phyloP scores from a whole-genome alignment of 495 filamentous ascomycete species.

The Neurospora sp. region DNA sequence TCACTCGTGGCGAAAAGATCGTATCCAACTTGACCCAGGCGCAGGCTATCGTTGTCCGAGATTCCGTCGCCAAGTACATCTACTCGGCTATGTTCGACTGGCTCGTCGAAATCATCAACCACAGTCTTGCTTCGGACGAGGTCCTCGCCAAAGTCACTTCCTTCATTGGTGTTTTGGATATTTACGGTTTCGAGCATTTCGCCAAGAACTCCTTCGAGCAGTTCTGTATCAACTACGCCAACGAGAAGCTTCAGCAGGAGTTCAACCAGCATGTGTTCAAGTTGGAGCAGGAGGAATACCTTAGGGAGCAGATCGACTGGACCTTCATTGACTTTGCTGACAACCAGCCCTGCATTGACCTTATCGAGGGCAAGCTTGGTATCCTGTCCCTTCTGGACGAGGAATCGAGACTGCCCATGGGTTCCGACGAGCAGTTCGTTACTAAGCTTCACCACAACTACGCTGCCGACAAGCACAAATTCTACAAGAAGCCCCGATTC shows the following conservation, averaged over 20 bases:
- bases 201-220: conserved; percentile 99
- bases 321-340: conserved; percentile 99
- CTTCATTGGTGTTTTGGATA: conserved; percentile 99
- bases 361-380: conserved; percentile 95
- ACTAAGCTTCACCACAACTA: conserved; percentile 96
- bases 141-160: conserved; percentile 71
- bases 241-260: conserved; percentile 98
- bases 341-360: conserved; percentile 98
- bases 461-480: conserved; percentile 81
- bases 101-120: conserved; percentile 93
- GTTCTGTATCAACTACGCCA: conserved; percentile 99
- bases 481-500: conserved; percentile 97
- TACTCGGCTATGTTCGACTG: conserved; percentile 99
- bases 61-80: conserved; percentile 97
- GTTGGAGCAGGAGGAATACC: conserved; percentile 96
- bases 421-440: conserved; percentile 94
- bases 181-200: conserved; percentile 99
- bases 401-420: conserved; percentile 93
- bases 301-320: conserved; percentile 96
- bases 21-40: conserved; percentile 91
- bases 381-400: conserved; percentile 90
- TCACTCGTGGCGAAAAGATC: conserved; percentile 96
- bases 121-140: conserved; percentile 77
- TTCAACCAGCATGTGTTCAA: conserved; percentile 99
- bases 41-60: conserved; percentile 87